Percentiles rank a stretch among this genome's conserved stretches.
These are phyloP conservation scores for Kwoniella sp. DNA, from an alignment of 768 basidiomycete species.

Conservation along the genomic window DNA sequence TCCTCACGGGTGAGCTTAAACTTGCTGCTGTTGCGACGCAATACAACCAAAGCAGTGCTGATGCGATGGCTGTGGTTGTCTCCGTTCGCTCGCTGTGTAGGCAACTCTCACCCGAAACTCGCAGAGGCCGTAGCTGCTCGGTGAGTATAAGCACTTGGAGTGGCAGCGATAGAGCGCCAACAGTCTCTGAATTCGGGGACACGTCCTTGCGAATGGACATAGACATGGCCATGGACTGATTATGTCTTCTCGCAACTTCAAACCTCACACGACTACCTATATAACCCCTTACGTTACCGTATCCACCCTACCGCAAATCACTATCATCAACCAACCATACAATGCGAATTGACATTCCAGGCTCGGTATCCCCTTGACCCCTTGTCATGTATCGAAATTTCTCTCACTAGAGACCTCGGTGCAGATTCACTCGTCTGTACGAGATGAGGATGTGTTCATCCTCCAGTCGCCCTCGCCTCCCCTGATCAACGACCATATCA, in stretches of 20 bases:
- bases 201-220: neutral
- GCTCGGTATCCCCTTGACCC: conserved; percentile 84
- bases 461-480: conserved; percentile 66
- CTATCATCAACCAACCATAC: conserved; percentile 3
- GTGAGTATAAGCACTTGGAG: conserved; percentile 59
- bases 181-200: no score
- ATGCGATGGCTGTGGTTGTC: neutral
- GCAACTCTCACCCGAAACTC: conserved; percentile 92
- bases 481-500: conserved; percentile 81
- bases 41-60: neutral
- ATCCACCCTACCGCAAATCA: no score
- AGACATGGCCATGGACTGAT: neutral
- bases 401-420: conserved; percentile 90
- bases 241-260: neutral
- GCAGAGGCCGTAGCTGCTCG: conserved; percentile 90
- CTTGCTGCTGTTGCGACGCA: no score
- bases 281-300: neutral
- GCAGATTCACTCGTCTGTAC: conserved; percentile 89
- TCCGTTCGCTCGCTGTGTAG: conserved; percentile 57
- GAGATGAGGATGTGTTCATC: conserved; percentile 98
- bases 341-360: conserved; percentile 63
- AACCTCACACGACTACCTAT: conserved; percentile 12
- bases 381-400: conserved; percentile 82
- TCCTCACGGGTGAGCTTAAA: conserved; percentile 53
- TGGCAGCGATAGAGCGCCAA: neutral